Base-by-base conservation (phyloP, 768 basidiomycete genomes). In the Lentinus tigrinus region DNA sequence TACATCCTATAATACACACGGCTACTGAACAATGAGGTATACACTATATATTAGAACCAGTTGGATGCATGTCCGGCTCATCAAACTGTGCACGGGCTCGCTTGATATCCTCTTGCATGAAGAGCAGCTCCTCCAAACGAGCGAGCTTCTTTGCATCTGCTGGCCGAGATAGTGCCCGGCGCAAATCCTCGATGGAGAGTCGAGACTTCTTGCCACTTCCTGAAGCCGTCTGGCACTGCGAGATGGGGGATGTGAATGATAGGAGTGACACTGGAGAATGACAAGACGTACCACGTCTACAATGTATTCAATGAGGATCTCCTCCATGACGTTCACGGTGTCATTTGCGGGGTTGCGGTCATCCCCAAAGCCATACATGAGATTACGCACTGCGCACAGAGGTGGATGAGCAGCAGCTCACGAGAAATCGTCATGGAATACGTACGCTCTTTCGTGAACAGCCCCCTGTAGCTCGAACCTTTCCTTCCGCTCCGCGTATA, bases 291-390 rank as follows among this genome's bases (percentile, higher is more conserved):
- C 94, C 11, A 96, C 81, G 65, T 97, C 94, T 31, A 87, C 84
- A 63, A 97, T 91, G 63, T 91, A 95, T 70, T 95, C 93, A 42
- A 94, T 83, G 50, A 96, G 75, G 52, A 96, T 93, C 68, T 96
- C 93, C 69, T 96, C 93, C 91, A 96, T 91, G 38, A 95, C 89
- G 62, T 85, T 88, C 26, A 95, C 90, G 0, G 91, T 90, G 65
- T 97, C 94, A 38, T 83, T 88, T 3, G 92, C 88, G 0, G 93
- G 91, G 63, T 92, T 90, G 16, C 89, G 80, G 68, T 93, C 93
- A 69, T 97, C 94, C 11, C 94, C 94, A 72, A 96, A 97, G 27
- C 91, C 93, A 67, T 93, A 95, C 93, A 94, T 93, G 50, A 95
- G 75, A 60, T 81, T 90, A 64, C 87, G 85, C 57, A 95, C 93